Conservation (phyloP, 2,329 filamentous ascomycete genomes). For the Mariannaea elegans region DNA sequence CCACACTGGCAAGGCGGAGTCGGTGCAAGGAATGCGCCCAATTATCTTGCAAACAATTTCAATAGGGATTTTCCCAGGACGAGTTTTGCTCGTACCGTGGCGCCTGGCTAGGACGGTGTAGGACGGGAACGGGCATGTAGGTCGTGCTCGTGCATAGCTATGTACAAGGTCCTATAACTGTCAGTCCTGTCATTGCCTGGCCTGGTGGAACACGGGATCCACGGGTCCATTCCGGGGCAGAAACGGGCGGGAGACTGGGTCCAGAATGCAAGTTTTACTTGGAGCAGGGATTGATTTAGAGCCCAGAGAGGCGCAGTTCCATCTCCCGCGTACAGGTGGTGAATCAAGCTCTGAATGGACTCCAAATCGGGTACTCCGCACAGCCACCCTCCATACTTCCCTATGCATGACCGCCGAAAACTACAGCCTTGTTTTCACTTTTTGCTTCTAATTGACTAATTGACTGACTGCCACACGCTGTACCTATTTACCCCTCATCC, state of each 20-base stretch:
- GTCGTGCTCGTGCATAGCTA: not conserved
- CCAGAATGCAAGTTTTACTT: not conserved
- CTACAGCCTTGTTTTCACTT: not conserved
- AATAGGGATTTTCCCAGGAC: not conserved
- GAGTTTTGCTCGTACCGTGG: not conserved
- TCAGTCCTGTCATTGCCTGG: conserved; percentile 7
- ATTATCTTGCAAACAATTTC: not conserved
- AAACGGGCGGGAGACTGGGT: conserved; percentile 4
- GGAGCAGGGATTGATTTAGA: not conserved
- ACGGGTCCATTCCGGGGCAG: conserved; percentile 5
- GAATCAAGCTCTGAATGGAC: not conserved
- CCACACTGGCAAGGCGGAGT: not conserved
- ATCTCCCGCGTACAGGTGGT: not conserved
- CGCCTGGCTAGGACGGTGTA: not conserved
- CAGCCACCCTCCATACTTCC: not conserved
- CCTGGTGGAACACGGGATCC: not conserved
- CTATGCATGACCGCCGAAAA: not conserved
- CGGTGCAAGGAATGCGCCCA: not conserved
- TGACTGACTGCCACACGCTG: no score
- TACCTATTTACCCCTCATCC: not conserved
- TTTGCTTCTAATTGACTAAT: no score
- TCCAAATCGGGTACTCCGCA: not conserved
- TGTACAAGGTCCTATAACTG: not conserved
- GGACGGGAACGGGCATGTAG: not conserved
- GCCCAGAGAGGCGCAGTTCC: conserved; percentile 7